Conservation (phyloP, 345 rosid genomes). For the Citrus trifoliata region DNA sequence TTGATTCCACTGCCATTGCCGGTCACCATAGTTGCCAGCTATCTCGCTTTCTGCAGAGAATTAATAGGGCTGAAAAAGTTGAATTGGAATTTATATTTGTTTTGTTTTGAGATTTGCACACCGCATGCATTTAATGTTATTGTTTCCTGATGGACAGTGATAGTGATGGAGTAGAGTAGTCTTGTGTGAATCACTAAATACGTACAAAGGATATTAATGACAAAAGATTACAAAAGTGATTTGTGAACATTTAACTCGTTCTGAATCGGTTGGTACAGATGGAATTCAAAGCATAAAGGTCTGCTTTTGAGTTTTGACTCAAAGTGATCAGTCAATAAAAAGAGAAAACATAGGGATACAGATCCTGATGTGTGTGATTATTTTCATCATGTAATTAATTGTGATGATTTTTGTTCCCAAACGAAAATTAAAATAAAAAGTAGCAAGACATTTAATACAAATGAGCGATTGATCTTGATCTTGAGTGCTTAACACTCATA, state of each 20-base stretch:
- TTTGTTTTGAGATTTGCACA: neutral
- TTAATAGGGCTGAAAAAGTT: neutral
- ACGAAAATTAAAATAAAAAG: neutral
- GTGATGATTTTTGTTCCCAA: neutral
- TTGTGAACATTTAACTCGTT: neutral
- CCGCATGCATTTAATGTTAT: neutral
- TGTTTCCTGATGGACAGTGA: neutral
- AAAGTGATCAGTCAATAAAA: neutral
- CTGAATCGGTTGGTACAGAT: neutral
- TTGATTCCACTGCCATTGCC: conserved; percentile 8
- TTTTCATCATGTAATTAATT: too few relatives aligned
- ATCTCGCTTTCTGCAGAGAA: neutral
- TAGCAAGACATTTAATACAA: too few relatives aligned
- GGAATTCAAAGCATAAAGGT: conserved; percentile 6
- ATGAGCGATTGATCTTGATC: too few relatives aligned
- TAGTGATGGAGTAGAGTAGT: neutral
- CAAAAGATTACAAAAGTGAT: neutral
- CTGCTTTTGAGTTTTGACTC: conserved; percentile 7
- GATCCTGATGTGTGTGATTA: too few relatives aligned
- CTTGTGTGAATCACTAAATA: neutral
- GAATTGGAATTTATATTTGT: neutral
- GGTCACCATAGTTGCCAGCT: conserved; percentile 15
- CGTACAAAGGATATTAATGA: neutral
- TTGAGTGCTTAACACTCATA: too few relatives aligned
- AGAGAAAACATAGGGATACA: neutral